A percentile compares a stretch with the other conserved stretches of the same genome.
phyloP scores from a whole-genome alignment of 176 grass and related monocot species.

The Avena insularis region DNA sequence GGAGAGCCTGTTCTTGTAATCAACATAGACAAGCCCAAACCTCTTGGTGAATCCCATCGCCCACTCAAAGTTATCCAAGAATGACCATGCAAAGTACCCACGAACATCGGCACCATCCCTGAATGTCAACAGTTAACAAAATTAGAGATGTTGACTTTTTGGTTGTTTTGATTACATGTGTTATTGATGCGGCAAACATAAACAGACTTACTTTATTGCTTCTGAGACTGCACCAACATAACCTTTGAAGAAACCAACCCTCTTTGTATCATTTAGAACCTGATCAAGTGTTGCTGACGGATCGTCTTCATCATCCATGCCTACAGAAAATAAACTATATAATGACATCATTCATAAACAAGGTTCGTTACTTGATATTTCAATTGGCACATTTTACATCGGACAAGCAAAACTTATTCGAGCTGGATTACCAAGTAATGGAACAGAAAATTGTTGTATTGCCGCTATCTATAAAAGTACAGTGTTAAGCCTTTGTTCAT shows the following conservation, averaged over 20 bases:
- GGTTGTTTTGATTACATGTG: not conserved
- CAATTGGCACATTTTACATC: slow-evolving; percentile 3
- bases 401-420: not conserved
- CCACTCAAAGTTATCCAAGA: slow-evolving; percentile 97
- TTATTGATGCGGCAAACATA: not conserved
- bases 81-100: slow-evolving; percentile 95
- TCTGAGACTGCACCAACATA: slow-evolving; percentile 67
- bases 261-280: slow-evolving; percentile 73
- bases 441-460: not conserved
- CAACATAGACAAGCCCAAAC: slow-evolving; percentile 43
- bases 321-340: slow-evolving; percentile 45
- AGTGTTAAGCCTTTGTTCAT: not conserved
- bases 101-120: slow-evolving; percentile 84
- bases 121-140: slow-evolving; percentile 29
- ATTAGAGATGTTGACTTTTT: slow-evolving; percentile 23
- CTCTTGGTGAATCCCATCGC: slow-evolving; percentile 96
- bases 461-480: not conserved
- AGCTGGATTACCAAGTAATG: not conserved
- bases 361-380: not conserved
- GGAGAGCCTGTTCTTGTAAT: slow-evolving; percentile 20
- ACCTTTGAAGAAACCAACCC: slow-evolving; percentile 84
- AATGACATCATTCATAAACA: slow-evolving; percentile 30
- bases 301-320: slow-evolving; percentile 96
- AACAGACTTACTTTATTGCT: slow-evolving; percentile 72
- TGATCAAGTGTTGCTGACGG: slow-evolving; percentile 63